Conservation (phyloP, 352 stramenopile species). For the Blastocystis sp. region DNA sequence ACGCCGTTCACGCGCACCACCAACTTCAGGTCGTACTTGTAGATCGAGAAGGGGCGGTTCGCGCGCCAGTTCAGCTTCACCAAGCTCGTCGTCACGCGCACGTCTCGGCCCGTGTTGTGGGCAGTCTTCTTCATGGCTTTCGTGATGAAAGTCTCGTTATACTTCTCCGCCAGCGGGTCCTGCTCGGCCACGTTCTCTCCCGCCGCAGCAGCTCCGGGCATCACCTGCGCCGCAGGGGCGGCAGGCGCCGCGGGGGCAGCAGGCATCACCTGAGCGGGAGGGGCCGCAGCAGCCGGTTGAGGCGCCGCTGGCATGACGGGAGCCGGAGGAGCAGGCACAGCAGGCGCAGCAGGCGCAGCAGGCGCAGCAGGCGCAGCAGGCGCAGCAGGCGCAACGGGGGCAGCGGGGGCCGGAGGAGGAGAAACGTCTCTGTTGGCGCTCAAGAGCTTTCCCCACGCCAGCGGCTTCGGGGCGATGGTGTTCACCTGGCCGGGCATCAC, state of each 20-base stretch:
- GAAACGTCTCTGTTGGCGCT: neutral
- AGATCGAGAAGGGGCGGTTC: conserved; percentile 10
- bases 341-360: neutral
- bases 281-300: too few relatives aligned
- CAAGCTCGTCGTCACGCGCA: conserved; percentile 20
- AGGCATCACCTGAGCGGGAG: neutral
- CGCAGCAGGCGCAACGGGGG: neutral
- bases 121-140: neutral
- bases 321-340: neutral
- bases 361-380: neutral
- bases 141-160: neutral
- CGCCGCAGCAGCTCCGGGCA: neutral
- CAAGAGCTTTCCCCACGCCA: neutral
- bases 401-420: neutral
- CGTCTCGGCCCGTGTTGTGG: neutral
- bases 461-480: neutral
- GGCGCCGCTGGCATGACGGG: too few relatives aligned
- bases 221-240: neutral
- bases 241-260: neutral
- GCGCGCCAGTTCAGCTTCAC: neutral
- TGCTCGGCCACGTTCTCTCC: conserved; percentile 11
- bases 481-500: neutral
- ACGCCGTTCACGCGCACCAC: neutral
- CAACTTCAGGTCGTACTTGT: conserved; percentile 62
- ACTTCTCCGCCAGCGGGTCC: neutral